Evolutionary conservation across 441 rosid genomes (phyloP), one percentile per base, ranked within the genome.

Genomic region (Pelargonium australe): DNA sequence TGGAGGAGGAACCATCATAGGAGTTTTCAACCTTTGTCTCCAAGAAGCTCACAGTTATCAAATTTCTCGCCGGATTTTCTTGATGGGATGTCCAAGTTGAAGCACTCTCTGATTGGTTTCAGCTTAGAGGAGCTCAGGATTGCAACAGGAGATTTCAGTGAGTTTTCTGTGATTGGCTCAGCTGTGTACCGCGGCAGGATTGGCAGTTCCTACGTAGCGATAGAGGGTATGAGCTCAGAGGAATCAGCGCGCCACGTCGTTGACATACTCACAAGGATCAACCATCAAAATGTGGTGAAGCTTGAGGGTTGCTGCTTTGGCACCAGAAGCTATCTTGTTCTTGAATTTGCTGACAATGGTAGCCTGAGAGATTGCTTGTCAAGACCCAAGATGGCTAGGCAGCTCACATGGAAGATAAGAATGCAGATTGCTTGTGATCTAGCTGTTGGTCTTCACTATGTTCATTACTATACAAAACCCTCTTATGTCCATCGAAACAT

Each of bases 401-500:
- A 78, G 68, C 58, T 78, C 17, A 75, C 72, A 13, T 80, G 84
- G 81, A 63, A 1, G 13, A 78, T 34, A 71, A 75, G 84, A 77
- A 72, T 67, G 43, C 81, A 69, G 63, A 75, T 75, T 71, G 81
- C 75, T 20, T 78, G 68, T 68, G 84, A 80, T 78, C 23, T 80
- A n/a, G 80, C 81, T 3, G 78, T 62, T 41, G 80, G 72, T 2
- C 77, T 80, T 65, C 78, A 78, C 64, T 80, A 80, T 68, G 61
- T 80, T 31, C 81, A 80, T 55, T 63, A 65, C 63, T 74, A 68
- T 43, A 80, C 81, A 47, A 43, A 65, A 49, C 83, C 80, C 37
- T 65, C 73, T 37, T 76, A 71, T 47, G 63, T 73, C 17, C 80
- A 80, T 37, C 49, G 68, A 5, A 68, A 76, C 44, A 25, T 76